A percentile compares a stretch with the other conserved stretches of the same genome.
phyloP scores from a whole-genome alignment of 148 eudicot genomes.

The Suaeda aralocaspica region DNA sequence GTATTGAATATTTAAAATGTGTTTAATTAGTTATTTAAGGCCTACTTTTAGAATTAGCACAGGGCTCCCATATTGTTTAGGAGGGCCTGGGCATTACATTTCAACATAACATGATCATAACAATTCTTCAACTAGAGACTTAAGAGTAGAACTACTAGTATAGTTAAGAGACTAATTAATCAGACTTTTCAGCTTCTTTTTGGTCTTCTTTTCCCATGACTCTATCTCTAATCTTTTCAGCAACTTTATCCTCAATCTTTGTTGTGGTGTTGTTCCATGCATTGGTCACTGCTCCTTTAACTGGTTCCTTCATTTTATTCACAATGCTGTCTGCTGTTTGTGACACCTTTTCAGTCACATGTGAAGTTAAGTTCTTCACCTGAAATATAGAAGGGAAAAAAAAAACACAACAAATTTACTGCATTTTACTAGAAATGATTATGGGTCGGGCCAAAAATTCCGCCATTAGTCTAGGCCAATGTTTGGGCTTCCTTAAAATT shows the following conservation, averaged over 20 bases:
- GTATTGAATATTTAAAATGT: no score
- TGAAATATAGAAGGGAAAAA: no score
- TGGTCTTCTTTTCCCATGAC: slow-evolving; percentile 23
- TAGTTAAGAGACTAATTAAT: background rate
- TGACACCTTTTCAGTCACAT: slow-evolving; percentile 17
- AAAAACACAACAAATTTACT: no score
- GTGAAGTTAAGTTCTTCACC: slow-evolving; percentile 22
- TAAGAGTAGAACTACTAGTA: background rate
- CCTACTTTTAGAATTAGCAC: no score
- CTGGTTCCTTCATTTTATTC: slow-evolving; percentile 26
- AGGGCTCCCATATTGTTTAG: background rate
- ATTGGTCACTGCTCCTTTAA: slow-evolving; percentile 23
- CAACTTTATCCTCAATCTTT: slow-evolving; percentile 35
- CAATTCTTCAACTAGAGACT: no score
- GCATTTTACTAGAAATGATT: no score
- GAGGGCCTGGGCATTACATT: background rate
- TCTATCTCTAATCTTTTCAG: slow-evolving; percentile 31
- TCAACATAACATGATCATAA: no score
- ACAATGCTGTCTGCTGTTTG: slow-evolving; percentile 24
- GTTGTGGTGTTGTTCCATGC: slow-evolving; percentile 22
- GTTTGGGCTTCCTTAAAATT: no score
- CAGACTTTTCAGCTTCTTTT: background rate
- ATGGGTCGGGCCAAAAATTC: no score
- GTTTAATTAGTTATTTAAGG: no score
- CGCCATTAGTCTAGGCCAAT: no score